A percentile compares a stretch with the other conserved stretches of the same genome.
Conservation (phyloP, 768 basidiomycete genomes). For the Gautieria morchelliformis region DNA sequence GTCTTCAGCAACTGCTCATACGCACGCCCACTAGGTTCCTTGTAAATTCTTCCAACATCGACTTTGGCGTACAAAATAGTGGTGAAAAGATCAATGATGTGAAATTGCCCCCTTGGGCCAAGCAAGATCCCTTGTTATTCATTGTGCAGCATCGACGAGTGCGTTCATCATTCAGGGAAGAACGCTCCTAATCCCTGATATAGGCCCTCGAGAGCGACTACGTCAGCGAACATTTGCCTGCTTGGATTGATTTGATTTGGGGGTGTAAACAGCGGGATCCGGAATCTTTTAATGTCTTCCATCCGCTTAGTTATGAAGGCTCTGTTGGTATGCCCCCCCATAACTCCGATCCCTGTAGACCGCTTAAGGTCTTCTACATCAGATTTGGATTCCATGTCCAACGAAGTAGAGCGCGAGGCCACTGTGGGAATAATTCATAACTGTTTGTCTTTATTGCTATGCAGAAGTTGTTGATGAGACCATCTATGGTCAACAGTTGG, state of each 20-base stretch:
- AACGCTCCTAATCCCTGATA: neutral
- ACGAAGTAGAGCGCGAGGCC: slow-evolving; percentile 83
- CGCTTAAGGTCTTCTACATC: neutral
- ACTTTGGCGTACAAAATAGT: slow-evolving; percentile 66
- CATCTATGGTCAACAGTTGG: slow-evolving; percentile 47
- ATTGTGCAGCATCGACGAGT: slow-evolving; percentile 70
- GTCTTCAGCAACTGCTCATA: neutral
- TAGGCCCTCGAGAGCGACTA: slow-evolving; percentile 83
- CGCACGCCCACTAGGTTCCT: slow-evolving; percentile 49
- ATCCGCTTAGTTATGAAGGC: slow-evolving; percentile 50
- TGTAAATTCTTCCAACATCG: slow-evolving; percentile 67
- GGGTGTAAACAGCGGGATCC: slow-evolving; percentile 76
- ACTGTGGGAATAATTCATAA: slow-evolving; percentile 95
- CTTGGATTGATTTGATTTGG: slow-evolving; percentile 96
- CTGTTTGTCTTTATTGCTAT: slow-evolving; percentile 37
- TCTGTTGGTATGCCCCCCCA: neutral
- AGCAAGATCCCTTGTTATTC: slow-evolving; percentile 74
- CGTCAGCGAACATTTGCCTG: slow-evolving; percentile 74
- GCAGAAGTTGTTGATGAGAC: neutral
- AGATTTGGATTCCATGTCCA: slow-evolving; percentile 82
- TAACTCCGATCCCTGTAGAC: neutral
- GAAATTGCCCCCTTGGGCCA: slow-evolving; percentile 85
- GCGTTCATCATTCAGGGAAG: slow-evolving; percentile 12
- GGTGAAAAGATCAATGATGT: slow-evolving; percentile 82
- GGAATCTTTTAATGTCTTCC: slow-evolving; percentile 74